These are phyloP conservation scores for Microstegium vimineum DNA, from an alignment of 176 grass and related monocot species.

Conservation along the genomic window DNA sequence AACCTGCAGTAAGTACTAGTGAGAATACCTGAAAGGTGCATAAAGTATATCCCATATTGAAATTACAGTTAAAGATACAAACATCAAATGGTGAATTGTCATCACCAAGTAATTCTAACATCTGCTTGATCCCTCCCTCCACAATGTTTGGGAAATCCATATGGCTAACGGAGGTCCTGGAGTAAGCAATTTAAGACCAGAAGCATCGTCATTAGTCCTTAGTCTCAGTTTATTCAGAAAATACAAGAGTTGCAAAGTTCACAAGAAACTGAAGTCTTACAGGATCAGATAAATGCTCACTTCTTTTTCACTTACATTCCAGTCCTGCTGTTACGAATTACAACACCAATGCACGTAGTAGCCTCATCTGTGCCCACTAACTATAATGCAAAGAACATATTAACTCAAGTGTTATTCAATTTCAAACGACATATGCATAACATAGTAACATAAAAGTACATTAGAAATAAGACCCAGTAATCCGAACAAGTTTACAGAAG, in stretches of 20 bases:
- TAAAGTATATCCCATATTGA: constrained; percentile 1
- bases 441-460: neutral
- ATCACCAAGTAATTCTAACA: constrained; percentile 70
- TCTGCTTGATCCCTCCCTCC: constrained; percentile 66
- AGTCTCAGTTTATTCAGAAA: neutral
- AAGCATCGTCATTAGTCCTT: neutral
- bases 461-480: neutral
- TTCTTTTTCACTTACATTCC: constrained; percentile 86
- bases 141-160: constrained; percentile 82
- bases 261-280: constrained; percentile 30
- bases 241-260: constrained; percentile 2
- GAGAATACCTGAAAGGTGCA: constrained; percentile 19
- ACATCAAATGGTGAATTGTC: constrained; percentile 73
- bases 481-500: neutral
- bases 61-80: constrained; percentile 44
- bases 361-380: constrained; percentile 80
- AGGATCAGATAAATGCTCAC: constrained; percentile 31
- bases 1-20: constrained; percentile 57
- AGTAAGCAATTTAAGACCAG: constrained; percentile 16
- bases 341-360: constrained; percentile 87
- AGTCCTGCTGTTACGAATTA: constrained; percentile 69
- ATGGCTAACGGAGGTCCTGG: constrained; percentile 76
- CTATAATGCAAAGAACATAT: constrained; percentile 37
- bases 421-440: neutral
- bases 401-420: neutral